These are phyloP conservation scores for Aethionema arabicum DNA, from an alignment of 345 rosid species.

Conservation along the genomic window DNA sequence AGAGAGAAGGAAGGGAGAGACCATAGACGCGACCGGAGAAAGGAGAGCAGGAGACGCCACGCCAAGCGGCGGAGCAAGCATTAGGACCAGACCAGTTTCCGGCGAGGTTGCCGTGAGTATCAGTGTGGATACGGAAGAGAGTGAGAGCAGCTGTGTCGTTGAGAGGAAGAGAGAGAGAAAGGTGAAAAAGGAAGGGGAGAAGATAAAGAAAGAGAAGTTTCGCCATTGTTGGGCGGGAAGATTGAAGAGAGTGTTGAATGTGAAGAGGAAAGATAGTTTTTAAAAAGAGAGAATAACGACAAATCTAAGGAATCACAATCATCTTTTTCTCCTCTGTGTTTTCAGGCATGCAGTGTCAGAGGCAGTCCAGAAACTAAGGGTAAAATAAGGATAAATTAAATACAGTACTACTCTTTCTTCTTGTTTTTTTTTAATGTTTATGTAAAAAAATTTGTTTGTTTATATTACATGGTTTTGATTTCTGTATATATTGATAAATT, in stretches of 20 bases:
- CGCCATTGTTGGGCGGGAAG: slow-evolving; percentile 48
- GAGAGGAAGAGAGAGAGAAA: slow-evolving; percentile 25
- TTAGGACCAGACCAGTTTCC: slow-evolving; percentile 74
- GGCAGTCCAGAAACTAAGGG: slow-evolving; percentile 6
- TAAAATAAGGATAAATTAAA: slow-evolving; percentile 16
- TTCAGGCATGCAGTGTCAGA: slow-evolving; percentile 15
- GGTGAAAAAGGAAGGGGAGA: slow-evolving; percentile 14
- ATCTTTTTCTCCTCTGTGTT: slow-evolving; percentile 12
- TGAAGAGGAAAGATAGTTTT: slow-evolving; percentile 27
- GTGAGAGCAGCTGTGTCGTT: slow-evolving; percentile 79
- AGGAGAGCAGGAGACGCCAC: slow-evolving; percentile 73
- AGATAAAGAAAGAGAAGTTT: slow-evolving; percentile 19
- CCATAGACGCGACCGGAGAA: slow-evolving; percentile 43
- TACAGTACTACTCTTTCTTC: too few relatives aligned
- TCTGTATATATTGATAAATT: too few relatives aligned
- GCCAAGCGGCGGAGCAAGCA: slow-evolving; percentile 71
- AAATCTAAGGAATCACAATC: slow-evolving; percentile 17
- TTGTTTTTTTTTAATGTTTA: too few relatives aligned
- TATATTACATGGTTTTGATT: too few relatives aligned
- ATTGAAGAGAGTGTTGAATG: slow-evolving; percentile 42
- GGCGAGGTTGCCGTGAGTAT: slow-evolving; percentile 76
- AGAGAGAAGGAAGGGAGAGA: slow-evolving; percentile 65
- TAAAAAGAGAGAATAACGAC: slow-evolving; percentile 35
- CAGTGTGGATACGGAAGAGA: slow-evolving; percentile 75
- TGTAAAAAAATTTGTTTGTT: too few relatives aligned